Base-by-base conservation (phyloP, 352 stramenopile genomes). In the Globisporangium nodosum region DNA sequence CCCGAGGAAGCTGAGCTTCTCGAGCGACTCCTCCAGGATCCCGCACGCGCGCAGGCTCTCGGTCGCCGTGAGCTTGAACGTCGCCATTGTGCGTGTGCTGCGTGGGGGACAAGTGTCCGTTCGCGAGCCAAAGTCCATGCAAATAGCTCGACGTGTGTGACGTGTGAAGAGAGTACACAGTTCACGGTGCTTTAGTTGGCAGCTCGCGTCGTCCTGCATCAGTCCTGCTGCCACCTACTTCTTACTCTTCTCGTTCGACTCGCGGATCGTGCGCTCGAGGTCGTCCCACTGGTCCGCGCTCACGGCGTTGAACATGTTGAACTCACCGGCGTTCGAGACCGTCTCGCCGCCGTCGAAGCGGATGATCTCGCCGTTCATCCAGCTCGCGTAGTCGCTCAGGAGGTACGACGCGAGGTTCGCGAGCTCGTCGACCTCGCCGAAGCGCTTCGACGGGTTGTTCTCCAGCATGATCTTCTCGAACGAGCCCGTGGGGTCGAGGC, bases 1-100 rank as follows among this genome's bases (percentile, higher is more conserved):
- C 27, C 81, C 88, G 12, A 97, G 70, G 62, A 97, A 97, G 45
- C 61, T 79, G 50, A 97, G 75, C 70, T 97, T 97, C 72, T 97
- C 89, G 16, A 96, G 65, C 1, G 88, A 85, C 56, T 98, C 91
- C 62, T 98, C 88, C 42, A 97, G 56, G 52, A 96, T 76, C 21
- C 85, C 84, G 49, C 81, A 88, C 20, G 82, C 85, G 20, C 86
- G 74, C 5, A 90, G 70, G 11, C 73, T 78, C 71, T 94, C 83
- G 12, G 69, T 85, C 4, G 80, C 60, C 49, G 70, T 84, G 45
- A 94, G 67, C 57, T 89, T 89, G 71, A 77, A 80, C 46, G 70
- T 56, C 64, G 54, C 33, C 54, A 52, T 52, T 1, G 24, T 27
- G 24, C 1, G 24, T 3, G 24, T 27, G 24, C 24, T 27, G 24